Evolutionary conservation across 1,139 yeast species (phyloP).

Genomic region (Kurtzmaniella quercitrusa): DNA sequence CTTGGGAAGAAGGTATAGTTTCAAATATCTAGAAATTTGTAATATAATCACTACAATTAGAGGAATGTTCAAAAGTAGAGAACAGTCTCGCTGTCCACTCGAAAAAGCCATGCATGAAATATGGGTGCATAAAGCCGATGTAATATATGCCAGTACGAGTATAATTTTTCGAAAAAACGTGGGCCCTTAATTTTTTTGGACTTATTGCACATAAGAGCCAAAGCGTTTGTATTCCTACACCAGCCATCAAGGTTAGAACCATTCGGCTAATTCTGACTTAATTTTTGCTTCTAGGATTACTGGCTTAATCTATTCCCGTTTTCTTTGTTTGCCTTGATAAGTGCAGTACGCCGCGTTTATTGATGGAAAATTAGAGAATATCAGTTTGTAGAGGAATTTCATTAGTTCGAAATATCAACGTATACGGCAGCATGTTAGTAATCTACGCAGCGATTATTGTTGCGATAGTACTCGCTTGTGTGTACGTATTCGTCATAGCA

Average conservation of each 20-base stretch:
- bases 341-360: not conserved
- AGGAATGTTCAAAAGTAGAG: too few species aligned
- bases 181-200: too few species aligned
- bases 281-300: too few species aligned
- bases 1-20: not conserved
- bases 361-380: not conserved
- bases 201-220: too few species aligned
- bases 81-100: too few species aligned
- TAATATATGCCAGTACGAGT: not conserved
- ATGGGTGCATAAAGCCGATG: not conserved
- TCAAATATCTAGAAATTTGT: too few species aligned
- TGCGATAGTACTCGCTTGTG: conserved; percentile 9
- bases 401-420: not conserved
- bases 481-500: conserved; percentile 41
- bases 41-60: too few species aligned
- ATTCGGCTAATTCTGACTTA: too few species aligned
- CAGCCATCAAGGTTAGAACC: too few species aligned
- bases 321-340: not conserved
- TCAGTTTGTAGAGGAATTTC: not conserved
- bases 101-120: not conserved
- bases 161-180: not conserved
- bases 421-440: not conserved
- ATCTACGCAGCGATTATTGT: not conserved
- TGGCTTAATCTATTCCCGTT: too few species aligned
- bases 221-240: too few species aligned